Conservation (phyloP, 441 rosid species). For the Gossypium davidsonii region DNA sequence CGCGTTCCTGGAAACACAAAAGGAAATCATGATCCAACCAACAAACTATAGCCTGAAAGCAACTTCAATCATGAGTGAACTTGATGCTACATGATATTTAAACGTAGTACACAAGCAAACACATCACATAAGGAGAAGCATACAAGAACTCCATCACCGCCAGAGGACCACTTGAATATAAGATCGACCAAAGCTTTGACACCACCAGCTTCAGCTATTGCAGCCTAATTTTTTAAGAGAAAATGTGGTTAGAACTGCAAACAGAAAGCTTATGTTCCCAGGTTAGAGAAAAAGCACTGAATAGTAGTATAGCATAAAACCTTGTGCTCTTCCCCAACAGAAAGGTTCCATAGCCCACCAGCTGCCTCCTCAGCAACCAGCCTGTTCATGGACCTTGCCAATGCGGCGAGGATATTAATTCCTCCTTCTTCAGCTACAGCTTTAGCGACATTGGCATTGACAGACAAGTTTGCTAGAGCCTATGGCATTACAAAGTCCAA, state of each 20-base stretch:
- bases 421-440: slow-evolving; percentile 97
- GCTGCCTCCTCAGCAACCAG: slow-evolving; percentile 99
- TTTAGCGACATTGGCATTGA: slow-evolving; percentile 86
- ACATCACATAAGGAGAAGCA: slow-evolving; percentile 15
- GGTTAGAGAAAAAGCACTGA: neutral
- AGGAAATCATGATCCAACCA: slow-evolving; percentile 6
- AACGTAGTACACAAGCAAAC: neutral
- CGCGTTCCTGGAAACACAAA: slow-evolving; percentile 71
- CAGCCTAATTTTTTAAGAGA: slow-evolving; percentile 41
- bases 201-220: slow-evolving; percentile 94
- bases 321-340: slow-evolving; percentile 99
- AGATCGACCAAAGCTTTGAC: slow-evolving; percentile 91
- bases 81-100: slow-evolving; percentile 6
- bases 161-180: slow-evolving; percentile 83
- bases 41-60: slow-evolving; percentile 8
- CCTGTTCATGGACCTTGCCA: slow-evolving; percentile 90
- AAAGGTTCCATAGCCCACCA: slow-evolving; percentile 98
- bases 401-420: slow-evolving; percentile 57
- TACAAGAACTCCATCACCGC: slow-evolving; percentile 93
- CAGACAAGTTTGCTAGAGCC: slow-evolving; percentile 97
- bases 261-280: neutral
- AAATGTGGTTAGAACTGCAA: slow-evolving; percentile 15
- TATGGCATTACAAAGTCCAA: slow-evolving; percentile 16
- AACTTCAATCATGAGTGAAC: neutral
- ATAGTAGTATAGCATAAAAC: slow-evolving; percentile 24